These are phyloP conservation scores for Ceriops zippeliana DNA, from an alignment of 345 rosid species.

Conservation along the genomic window DNA sequence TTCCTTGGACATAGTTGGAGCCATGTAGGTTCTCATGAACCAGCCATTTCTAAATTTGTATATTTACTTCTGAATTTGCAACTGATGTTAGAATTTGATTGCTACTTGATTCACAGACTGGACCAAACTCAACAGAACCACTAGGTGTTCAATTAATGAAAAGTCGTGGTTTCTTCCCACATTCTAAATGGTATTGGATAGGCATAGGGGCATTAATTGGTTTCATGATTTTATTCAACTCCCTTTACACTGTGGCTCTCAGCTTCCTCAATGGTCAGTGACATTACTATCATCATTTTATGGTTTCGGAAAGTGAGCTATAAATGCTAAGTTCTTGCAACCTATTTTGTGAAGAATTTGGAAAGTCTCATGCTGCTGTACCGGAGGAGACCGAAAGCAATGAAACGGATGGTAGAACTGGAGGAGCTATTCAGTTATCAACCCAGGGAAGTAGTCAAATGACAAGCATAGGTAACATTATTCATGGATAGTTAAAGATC, in stretches of 20 bases:
- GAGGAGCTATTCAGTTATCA: constrained; percentile 32
- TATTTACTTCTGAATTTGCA: neutral
- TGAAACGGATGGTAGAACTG: constrained; percentile 20
- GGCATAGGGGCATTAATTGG: constrained; percentile 44
- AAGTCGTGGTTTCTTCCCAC: constrained; percentile 42
- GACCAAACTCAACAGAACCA: constrained; percentile 26
- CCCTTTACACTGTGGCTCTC: constrained; percentile 39
- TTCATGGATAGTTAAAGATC: neutral
- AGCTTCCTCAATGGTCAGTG: constrained; percentile 59
- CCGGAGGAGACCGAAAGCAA: constrained; percentile 36
- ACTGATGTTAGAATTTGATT: neutral
- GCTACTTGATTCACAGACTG: constrained; percentile 13
- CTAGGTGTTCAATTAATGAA: constrained; percentile 44
- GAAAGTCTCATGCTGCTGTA: constrained; percentile 38
- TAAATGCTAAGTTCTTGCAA: neutral
- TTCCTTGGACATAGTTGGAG: constrained; percentile 22
- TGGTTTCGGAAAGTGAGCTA: neutral
- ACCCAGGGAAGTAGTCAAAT: constrained; percentile 12
- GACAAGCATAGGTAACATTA: constrained; percentile 20
- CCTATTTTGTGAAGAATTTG: constrained; percentile 41
- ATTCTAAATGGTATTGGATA: constrained; percentile 66
- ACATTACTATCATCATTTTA: neutral
- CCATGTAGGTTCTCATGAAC: constrained; percentile 23
- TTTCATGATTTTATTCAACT: constrained; percentile 41
- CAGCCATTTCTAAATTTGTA: neutral